phyloP scores from a whole-genome alignment of 305 asterid genomes.

The Fraxinus greggii region DNA sequence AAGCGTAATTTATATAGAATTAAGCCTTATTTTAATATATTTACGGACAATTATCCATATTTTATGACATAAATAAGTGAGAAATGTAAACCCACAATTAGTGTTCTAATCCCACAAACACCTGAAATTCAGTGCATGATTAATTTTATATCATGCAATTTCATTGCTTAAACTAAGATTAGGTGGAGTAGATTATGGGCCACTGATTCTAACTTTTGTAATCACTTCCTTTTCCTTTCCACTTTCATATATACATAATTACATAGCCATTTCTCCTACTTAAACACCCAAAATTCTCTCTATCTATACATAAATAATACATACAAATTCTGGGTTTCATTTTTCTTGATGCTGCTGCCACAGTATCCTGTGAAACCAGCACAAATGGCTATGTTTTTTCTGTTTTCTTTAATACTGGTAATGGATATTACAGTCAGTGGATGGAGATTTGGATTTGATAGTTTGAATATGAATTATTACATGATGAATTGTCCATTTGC shows the following conservation, averaged over 20 bases:
- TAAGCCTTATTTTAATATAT: too few relatives aligned
- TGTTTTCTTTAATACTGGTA: constrained; percentile 32
- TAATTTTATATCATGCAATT: constrained; percentile 19
- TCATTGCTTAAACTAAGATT: neutral
- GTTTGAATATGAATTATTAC: constrained; percentile 71
- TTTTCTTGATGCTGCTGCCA: neutral
- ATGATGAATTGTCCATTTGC: constrained; percentile 65
- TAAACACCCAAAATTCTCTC: neutral
- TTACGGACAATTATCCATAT: too few relatives aligned
- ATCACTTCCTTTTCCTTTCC: neutral
- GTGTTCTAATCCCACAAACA: neutral
- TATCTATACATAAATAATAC: neutral
- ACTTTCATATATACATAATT: neutral
- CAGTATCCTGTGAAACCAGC: neutral
- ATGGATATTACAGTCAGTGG: constrained; percentile 36
- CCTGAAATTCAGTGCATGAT: neutral
- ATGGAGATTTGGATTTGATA: constrained; percentile 34
- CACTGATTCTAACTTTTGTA: constrained; percentile 28
- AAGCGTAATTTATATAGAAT: too few relatives aligned
- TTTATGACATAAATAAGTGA: neutral
- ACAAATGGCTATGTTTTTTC: constrained; percentile 31
- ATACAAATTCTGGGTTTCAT: neutral
- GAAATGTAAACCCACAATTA: neutral
- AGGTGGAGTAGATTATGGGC: constrained; percentile 29
- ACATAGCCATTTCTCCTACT: neutral